Base-by-base conservation (phyloP, 129 eudicot genomes). In the Escallonia rubra region DNA sequence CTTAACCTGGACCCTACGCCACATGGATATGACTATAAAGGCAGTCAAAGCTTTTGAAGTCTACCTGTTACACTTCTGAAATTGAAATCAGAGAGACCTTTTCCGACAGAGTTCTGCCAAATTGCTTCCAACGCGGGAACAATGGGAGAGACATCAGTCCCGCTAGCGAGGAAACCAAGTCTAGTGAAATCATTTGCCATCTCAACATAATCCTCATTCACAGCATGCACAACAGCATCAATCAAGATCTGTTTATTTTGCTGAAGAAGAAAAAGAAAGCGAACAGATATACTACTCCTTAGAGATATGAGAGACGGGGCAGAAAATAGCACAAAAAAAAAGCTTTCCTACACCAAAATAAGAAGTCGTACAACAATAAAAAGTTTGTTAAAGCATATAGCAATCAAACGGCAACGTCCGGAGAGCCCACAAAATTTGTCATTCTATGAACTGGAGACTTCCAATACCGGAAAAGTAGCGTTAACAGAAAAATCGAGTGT, bases 221-320 rank as follows among this genome's bases (percentile, higher is more conserved):
- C 99, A 67, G 99, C 99, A 82, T 93, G 99, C 68, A 93, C 99
- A 73, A 93, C 95, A 57, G 99, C 99, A 82, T 89, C 99, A 45
- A 93, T 93, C 72, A 93, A 65, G 74, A 93, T 93, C 75, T 93
- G 95, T 77, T 93, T 93, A 77, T 93, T 93, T 86, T 80, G 96
- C 99, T 93, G 96, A 69, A 65, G 46, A 49, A 59, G 43, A 69
- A 64, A 6, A 77, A 16, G 6, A 43, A 50, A 59, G 8, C 38
- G n/a, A 51, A 41, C 2, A 42, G 11, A 57, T 23, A 16, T 6
- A 65, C 41, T 4, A 66, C 44, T 68, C 43, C 43, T 7, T 15
- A n/a, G 8, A 11, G 23, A 55, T 12, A 57, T 4, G 43, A 57
- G 12, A 5, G 43, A 57, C 11, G 3, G 11, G 7, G 12, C 14